Conservation (phyloP, 2,329 filamentous ascomycete genomes). For the Alternaria burnsii region DNA sequence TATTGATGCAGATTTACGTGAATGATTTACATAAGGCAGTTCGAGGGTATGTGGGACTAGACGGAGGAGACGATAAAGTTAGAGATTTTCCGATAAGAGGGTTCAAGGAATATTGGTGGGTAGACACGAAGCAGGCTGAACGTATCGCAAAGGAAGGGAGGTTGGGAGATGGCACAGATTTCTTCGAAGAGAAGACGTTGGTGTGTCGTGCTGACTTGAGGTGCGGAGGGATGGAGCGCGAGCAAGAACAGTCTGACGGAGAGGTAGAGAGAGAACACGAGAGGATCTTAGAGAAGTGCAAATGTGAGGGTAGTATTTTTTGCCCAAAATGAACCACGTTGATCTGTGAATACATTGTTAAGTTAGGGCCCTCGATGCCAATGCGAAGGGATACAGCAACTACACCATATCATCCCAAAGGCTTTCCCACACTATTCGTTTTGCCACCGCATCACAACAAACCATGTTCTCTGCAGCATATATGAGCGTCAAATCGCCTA, state of each 20-base stretch:
- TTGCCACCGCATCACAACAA: neutral
- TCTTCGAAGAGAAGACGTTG: neutral
- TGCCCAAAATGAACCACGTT: neutral
- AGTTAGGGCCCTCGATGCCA: neutral
- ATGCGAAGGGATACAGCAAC: neutral
- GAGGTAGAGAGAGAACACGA: neutral
- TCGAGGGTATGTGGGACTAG: neutral
- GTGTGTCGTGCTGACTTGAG: neutral
- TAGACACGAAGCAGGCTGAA: neutral
- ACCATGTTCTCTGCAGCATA: neutral
- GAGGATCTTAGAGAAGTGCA: neutral
- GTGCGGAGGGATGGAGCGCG: neutral
- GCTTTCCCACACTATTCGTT: neutral
- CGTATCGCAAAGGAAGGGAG: neutral
- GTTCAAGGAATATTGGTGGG: neutral
- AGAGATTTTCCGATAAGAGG: neutral
- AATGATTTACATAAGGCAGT: neutral
- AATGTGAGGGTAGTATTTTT: neutral
- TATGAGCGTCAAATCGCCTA: neutral
- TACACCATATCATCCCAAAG: neutral
- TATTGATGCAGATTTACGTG: neutral
- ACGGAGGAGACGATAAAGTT: neutral
- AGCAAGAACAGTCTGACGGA: neutral
- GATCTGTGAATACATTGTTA: neutral
- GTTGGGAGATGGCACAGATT: neutral